Conservation (phyloP, 345 rosid species). For the Dimocarpus longan region DNA sequence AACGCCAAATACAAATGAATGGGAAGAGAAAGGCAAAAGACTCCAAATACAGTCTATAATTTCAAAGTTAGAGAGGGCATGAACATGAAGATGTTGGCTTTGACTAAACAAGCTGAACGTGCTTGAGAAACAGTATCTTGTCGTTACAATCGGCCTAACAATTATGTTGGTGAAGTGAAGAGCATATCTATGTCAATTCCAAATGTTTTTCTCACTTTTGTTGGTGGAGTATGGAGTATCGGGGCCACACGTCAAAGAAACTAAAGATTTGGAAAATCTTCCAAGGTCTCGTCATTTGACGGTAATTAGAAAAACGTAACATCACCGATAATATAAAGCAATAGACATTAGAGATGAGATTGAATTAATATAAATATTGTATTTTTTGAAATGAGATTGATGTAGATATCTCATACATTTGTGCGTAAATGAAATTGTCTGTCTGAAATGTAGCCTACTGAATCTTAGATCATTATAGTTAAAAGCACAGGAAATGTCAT, state of each 20-base stretch:
- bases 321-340: not conserved
- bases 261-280: not conserved
- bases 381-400: too few relatives aligned
- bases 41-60: too few relatives aligned
- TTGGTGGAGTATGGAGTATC: not conserved
- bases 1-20: too few relatives aligned
- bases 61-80: too few relatives aligned
- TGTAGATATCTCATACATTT: too few relatives aligned
- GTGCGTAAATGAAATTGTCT: too few relatives aligned
- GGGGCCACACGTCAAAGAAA: not conserved
- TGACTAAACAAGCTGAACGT: not conserved
- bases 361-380: too few relatives aligned
- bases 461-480: too few relatives aligned
- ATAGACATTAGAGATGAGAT: too few relatives aligned
- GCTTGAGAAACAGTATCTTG: not conserved
- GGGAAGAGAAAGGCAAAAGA: too few relatives aligned
- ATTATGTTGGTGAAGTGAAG: not conserved
- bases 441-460: too few relatives aligned
- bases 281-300: not conserved
- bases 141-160: not conserved
- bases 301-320: not conserved
- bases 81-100: not conserved
- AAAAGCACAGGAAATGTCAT: not conserved
- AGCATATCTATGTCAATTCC: not conserved
- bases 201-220: too few relatives aligned